phyloP scores from a whole-genome alignment of 2,329 filamentous ascomycete genomes.

The Periconia digitata region DNA sequence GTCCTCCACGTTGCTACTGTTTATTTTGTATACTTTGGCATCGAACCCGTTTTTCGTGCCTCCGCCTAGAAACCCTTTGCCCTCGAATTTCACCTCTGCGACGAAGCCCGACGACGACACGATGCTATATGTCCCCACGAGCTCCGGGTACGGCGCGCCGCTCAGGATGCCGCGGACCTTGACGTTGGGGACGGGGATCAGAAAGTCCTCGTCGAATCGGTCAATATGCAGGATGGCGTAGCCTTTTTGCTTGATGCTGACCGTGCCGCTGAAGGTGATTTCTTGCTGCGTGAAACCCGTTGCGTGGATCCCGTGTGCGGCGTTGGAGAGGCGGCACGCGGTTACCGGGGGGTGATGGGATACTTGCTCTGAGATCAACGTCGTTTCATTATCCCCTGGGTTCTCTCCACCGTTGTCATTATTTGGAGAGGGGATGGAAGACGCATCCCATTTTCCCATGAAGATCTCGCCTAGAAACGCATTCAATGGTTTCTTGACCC shows the following conservation, averaged over 20 bases:
- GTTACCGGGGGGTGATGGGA: slow-evolving; percentile 52
- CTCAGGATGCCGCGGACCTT: slow-evolving; percentile 50
- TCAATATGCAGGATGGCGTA: slow-evolving; percentile 50
- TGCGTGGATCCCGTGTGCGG: slow-evolving; percentile 45
- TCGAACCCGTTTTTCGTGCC: slow-evolving; percentile 46
- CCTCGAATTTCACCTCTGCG: slow-evolving; percentile 48
- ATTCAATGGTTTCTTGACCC: slow-evolving; percentile 55
- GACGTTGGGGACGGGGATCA: slow-evolving; percentile 49
- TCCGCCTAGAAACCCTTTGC: slow-evolving; percentile 45
- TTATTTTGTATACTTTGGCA: slow-evolving; percentile 40
- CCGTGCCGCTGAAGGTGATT: slow-evolving; percentile 49
- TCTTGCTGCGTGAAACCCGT: slow-evolving; percentile 52
- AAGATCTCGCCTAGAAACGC: slow-evolving; percentile 55
- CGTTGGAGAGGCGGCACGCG: slow-evolving; percentile 51
- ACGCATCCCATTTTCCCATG: slow-evolving; percentile 38
- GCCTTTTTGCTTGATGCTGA: slow-evolving; percentile 51
- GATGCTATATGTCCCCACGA: slow-evolving; percentile 45
- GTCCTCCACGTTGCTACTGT: not conserved
- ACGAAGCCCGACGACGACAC: slow-evolving; percentile 46
- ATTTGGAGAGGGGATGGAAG: no score
- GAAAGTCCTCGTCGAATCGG: slow-evolving; percentile 47
- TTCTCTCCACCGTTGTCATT: not conserved
- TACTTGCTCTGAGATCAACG: slow-evolving; percentile 49
- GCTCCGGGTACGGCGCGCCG: slow-evolving; percentile 48
- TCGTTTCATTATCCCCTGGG: slow-evolving; percentile 36